Evolutionary conservation across 2,329 filamentous ascomycete species (phyloP), one percentile per base, ranked within the genome.

Genomic region (Colletotrichum gigasporum): DNA sequence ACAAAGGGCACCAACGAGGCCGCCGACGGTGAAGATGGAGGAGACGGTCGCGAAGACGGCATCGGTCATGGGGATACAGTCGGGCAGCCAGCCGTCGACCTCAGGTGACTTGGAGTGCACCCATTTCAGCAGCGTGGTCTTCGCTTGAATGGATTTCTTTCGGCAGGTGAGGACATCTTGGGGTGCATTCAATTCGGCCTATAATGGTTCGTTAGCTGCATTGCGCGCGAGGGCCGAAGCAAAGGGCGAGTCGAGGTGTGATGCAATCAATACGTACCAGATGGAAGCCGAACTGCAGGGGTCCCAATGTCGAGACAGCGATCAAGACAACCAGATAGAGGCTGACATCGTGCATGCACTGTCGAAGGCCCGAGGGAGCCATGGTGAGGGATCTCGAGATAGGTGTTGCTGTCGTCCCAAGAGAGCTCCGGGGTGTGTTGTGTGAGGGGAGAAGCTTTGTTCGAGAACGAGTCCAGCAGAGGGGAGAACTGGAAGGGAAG

Each of bases 151-250:
- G 50, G 79, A 76, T 67, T 80, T 79, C 67, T 88, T 89, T 70
- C 88, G 88, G 81, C 96, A 98, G 61, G 92, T 96, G 71, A 99
- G 91, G 72, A 96, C 93, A 82, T 94, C 91, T 84, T 97, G 91
- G 8, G 96, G 96, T 8, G 95, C 93, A 76, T 99, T 99, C 67
- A 99, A 87, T 77, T 98, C 96, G 70, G 94, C 92, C 94, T 95
- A 72, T 16, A 30, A 10, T 20, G 11, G 44, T 26, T 32, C 45
- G 59, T 53, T 39, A 58, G 55, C 37, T 24, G 53, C 20, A 18
- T 20, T 1, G n/a, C 2, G 16, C 4, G 24, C 54, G 37, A 64
- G 34, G 9, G 51, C 14, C 42, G 32, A 22, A 45, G 37, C 39
- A 35, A 24, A 65, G 20, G n/a, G 14, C 3, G 12, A 26, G 14